phyloP scores from a whole-genome alignment of 2,329 filamentous ascomycete species.

The Fusarium stilboides region DNA sequence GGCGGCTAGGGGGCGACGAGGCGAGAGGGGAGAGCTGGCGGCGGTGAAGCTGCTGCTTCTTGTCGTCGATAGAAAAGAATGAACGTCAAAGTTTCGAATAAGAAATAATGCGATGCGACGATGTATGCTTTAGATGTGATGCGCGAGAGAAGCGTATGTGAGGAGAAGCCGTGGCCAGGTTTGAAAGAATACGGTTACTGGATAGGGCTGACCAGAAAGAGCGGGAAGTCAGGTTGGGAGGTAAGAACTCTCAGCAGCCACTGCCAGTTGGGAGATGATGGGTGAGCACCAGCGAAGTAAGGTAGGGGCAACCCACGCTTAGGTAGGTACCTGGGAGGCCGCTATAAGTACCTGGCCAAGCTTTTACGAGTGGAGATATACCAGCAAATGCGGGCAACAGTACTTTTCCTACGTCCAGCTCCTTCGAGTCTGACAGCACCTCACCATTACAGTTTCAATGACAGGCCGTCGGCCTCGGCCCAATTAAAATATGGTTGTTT shows the following conservation, averaged over 20 bases:
- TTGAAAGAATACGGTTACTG: constrained; percentile 45
- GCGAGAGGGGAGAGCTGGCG: constrained; percentile 40
- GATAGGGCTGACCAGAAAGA: constrained; percentile 51
- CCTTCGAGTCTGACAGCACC: constrained; percentile 29
- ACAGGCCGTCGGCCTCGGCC: constrained; percentile 19
- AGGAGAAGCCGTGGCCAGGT: constrained; percentile 29
- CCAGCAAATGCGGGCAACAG: constrained; percentile 23
- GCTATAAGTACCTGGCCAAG: constrained; percentile 24
- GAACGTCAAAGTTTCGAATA: constrained; percentile 22
- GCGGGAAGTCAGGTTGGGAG: constrained; percentile 38
- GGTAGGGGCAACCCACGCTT: constrained; percentile 10
- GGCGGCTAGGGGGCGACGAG: constrained; percentile 41
- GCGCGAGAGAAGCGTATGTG: constrained; percentile 6
- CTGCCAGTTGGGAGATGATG: constrained; percentile 34
- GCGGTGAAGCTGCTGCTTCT: constrained; percentile 47
- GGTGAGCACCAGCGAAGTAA: constrained; percentile 20
- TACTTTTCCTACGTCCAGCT: constrained; percentile 26
- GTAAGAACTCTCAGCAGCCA: constrained; percentile 37
- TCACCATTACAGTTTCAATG: constrained; percentile 19
- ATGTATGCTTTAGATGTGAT: constrained; percentile 10
- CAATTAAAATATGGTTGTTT: constrained; percentile 32
- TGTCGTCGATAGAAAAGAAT: constrained; percentile 26
- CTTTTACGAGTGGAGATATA: constrained; percentile 18
- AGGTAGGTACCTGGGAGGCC: constrained; percentile 40
- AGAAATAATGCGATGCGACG: constrained; percentile 30